Evolutionary conservation across 495 filamentous ascomycete species (phyloP).

Genomic region (Pseudevernia furfuracea): DNA sequence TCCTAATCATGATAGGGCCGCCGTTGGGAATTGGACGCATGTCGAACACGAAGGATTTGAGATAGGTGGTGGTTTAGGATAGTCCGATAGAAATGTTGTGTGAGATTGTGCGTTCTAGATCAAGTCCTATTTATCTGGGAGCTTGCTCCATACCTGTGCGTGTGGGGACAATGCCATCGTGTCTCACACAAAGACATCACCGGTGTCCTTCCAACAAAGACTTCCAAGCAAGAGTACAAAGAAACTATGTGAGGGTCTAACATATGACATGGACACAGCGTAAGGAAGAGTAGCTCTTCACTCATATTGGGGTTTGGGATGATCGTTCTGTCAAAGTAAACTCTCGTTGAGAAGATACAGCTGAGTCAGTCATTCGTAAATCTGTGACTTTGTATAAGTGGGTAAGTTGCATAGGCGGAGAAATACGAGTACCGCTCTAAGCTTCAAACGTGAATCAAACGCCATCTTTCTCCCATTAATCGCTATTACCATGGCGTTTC

Average conservation of each 20-base stretch:
- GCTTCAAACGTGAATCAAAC: too few species aligned
- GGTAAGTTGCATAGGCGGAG: too few species aligned
- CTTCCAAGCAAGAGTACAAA: background rate
- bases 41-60: background rate
- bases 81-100: background rate
- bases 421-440: too few species aligned
- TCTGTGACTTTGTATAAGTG: too few species aligned
- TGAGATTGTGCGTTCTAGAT: background rate
- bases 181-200: background rate
- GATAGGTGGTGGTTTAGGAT: background rate
- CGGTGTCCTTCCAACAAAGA: background rate
- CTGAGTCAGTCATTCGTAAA: too few species aligned
- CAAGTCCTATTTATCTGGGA: background rate
- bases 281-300: background rate
- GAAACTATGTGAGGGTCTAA: background rate
- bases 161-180: background rate
- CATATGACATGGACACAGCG: background rate
- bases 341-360: too few species aligned
- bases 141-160: background rate
- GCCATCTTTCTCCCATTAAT: too few species aligned
- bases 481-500: background rate
- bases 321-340: too few species aligned
- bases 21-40: background rate
- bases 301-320: background rate
- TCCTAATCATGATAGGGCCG: background rate